A percentile compares a stretch with the other conserved stretches of the same genome.
phyloP scores from a whole-genome alignment of 2,329 filamentous ascomycete genomes.

The Zalaria obscura region DNA sequence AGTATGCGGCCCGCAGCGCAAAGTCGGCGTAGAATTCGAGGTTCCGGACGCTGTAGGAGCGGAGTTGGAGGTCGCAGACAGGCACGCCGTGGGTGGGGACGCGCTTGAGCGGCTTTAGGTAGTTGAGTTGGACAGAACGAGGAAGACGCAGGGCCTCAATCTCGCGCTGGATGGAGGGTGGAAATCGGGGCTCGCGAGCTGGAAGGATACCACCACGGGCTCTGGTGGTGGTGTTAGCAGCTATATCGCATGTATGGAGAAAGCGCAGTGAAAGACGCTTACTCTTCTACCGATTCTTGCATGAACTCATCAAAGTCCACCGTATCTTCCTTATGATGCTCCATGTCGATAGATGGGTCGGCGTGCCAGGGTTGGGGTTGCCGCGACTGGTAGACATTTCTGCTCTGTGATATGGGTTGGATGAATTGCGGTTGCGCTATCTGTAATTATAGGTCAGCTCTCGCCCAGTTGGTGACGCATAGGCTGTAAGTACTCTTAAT shows the following conservation, averaged over 20 bases:
- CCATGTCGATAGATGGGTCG: slow-evolving; percentile 4
- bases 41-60: slow-evolving; percentile 79
- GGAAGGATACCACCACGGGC: slow-evolving; percentile 8
- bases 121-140: slow-evolving; percentile 69
- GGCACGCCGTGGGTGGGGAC: slow-evolving; percentile 63
- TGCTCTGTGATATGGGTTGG: slow-evolving; percentile 2
- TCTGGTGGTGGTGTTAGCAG: slow-evolving; percentile 9
- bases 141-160: slow-evolving; percentile 45
- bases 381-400: slow-evolving; percentile 7
- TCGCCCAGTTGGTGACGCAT: no score
- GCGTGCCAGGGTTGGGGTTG: slow-evolving; percentile 8
- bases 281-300: slow-evolving; percentile 6
- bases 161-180: slow-evolving; percentile 10
- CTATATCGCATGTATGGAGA: neutral
- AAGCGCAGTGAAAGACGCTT: neutral
- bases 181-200: slow-evolving; percentile 7
- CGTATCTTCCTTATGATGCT: slow-evolving; percentile 4
- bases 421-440: slow-evolving; percentile 7
- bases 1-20: slow-evolving; percentile 86
- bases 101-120: slow-evolving; percentile 70
- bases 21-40: slow-evolving; percentile 94
- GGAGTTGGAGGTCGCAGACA: slow-evolving; percentile 79
- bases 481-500: slow-evolving; percentile 19
- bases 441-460: slow-evolving; percentile 1
- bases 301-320: slow-evolving; percentile 8